Evolutionary conservation across 2,329 filamentous ascomycete species (phyloP).

Genomic region (Chaetoscypha palmicola): DNA sequence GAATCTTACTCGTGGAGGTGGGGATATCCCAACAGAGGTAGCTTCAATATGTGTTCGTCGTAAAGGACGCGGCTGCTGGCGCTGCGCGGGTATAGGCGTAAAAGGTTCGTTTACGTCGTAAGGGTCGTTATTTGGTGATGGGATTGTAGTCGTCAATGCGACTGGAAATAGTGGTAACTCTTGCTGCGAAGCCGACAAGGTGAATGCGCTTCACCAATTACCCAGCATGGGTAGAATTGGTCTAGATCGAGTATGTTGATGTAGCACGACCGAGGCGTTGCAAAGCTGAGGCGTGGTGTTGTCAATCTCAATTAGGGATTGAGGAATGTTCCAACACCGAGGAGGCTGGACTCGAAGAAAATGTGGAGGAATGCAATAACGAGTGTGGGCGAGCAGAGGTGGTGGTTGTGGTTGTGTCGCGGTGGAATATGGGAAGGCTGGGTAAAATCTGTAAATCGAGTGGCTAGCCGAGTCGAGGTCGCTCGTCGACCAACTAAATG

Average conservation of each 20-base stretch:
- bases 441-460: constrained; percentile 5
- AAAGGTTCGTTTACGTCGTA: constrained; percentile 31
- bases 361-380: constrained; percentile 4
- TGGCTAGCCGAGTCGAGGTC: constrained; percentile 1
- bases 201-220: constrained; percentile 17
- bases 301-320: constrained; percentile 9
- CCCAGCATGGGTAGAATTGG: constrained; percentile 12
- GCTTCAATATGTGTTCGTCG: constrained; percentile 31
- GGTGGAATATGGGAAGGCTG: background rate
- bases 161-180: constrained; percentile 18
- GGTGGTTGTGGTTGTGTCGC: background rate
- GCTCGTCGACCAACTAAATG: background rate
- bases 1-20: constrained; percentile 23
- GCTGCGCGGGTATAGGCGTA: constrained; percentile 25
- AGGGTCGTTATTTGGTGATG: constrained; percentile 29
- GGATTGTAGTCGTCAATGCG: constrained; percentile 28
- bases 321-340: constrained; percentile 7
- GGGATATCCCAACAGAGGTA: constrained; percentile 28
- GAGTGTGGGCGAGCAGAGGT: constrained; percentile 3
- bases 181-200: constrained; percentile 26
- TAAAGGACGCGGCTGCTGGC: constrained; percentile 27
- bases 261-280: too few relatives aligned
- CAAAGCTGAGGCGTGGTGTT: too few relatives aligned
- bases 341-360: constrained; percentile 7
- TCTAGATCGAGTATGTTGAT: constrained; percentile 8